Evolutionary conservation across 2,329 filamentous ascomycete species (phyloP), one percentile per base, ranked within the genome.

Genomic region (Pestalotiopsis sp.): DNA sequence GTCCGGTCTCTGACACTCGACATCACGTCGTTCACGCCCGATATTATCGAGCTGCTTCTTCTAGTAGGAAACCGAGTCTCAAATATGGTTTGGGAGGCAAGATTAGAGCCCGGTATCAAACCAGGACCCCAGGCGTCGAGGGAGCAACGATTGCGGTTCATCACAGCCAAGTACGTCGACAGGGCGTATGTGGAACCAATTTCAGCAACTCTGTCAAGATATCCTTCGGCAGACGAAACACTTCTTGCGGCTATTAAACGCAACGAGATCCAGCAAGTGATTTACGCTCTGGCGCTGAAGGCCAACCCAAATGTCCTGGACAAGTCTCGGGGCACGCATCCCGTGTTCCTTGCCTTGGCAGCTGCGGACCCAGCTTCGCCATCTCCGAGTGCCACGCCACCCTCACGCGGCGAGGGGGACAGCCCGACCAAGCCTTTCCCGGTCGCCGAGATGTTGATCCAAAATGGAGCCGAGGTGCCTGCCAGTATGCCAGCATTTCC

Each of bases 51-150:
- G 78, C 87, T 99, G 62, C 87, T 99, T 57, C 85, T 98, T 69
- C 90, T 95, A 69, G 90, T 99, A 71, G 97, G 97, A 71, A 99
- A 99, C 79, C 90, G 95, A 65, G 90, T 98, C 65, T 96, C 95
- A 75, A 99, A 99, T 81, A 95, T 95, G 91, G 87, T 99, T 23
- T 99, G 95, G 94, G 96, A 99, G 83, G 91, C 94, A 14, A 93
- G 84, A 70, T 85, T 98, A 27, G 94, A 98, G 69, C 87, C 87
- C 27, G 83, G 87, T 5, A 76, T 88, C 61, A 98, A 97, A 78
- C 94, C 94, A 4, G 84, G 85, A 0, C 87, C 94, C 0, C 90
- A 91, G 74, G 94, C 95, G 27, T 95, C 91, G 5, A 90, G 96
- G 56, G 96, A 99, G 79, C 94, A 97, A 79, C 90, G 96, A 25